Percentiles rank a stretch among this genome's conserved stretches.
Evolutionary conservation across 192 early-diverging fungal genomes (phyloP).

Genomic region (Coemansia sp.): DNA sequence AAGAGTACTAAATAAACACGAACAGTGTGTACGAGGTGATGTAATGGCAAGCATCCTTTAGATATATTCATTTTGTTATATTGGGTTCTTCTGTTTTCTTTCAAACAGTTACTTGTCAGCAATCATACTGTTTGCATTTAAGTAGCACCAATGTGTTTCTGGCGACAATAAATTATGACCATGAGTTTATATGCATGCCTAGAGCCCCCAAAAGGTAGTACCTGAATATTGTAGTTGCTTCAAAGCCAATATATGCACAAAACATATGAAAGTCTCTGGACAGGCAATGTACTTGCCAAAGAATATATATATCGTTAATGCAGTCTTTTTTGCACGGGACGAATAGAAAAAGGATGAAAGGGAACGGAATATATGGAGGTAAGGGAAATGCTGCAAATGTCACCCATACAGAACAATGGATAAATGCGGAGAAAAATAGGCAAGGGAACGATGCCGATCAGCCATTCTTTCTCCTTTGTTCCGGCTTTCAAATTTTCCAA

Average conservation of each 20-base stretch:
- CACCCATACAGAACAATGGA: not conserved
- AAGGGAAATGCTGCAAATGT: not conserved
- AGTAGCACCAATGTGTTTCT: not conserved
- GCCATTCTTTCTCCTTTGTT: not conserved
- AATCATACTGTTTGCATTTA: not conserved
- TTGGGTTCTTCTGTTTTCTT: not conserved
- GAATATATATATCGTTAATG: not conserved
- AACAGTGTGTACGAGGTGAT: too few relatives aligned
- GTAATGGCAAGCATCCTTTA: too few relatives aligned
- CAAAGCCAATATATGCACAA: conserved; percentile 7
- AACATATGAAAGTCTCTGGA: not conserved
- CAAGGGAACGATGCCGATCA: not conserved
- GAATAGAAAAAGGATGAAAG: not conserved
- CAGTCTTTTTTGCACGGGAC: not conserved
- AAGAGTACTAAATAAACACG: not conserved
- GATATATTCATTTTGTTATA: not conserved
- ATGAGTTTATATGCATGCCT: not conserved
- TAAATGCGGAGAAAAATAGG: not conserved
- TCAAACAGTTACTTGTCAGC: not conserved
- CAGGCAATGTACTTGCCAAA: not conserved
- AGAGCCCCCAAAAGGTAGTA: too few relatives aligned
- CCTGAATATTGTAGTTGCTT: not conserved
- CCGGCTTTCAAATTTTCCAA: not conserved
- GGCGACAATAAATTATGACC: not conserved
- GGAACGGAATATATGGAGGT: not conserved